A percentile compares a stretch with the other conserved stretches of the same genome.
Conservation (phyloP, 2,329 filamentous ascomycete species). For the Apiospora koreana region DNA sequence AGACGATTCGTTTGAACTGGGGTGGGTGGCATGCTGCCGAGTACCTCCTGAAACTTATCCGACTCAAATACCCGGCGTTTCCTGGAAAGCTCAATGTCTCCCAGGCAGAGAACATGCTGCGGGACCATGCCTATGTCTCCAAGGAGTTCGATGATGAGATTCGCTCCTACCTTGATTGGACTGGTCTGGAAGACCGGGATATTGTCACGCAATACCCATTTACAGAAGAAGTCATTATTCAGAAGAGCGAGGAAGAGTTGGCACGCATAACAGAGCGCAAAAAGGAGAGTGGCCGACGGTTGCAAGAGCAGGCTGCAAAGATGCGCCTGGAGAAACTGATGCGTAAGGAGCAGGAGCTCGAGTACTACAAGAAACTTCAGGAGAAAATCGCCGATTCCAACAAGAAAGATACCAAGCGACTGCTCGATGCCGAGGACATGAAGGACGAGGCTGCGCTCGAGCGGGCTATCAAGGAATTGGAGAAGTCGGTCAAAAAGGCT, state of each 20-base stretch:
- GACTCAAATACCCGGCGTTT: conserved; percentile 88
- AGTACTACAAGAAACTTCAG: conserved; percentile 89
- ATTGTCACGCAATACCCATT: conserved; percentile 90
- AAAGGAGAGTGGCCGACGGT: conserved; percentile 85
- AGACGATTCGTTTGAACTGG: conserved; percentile 92
- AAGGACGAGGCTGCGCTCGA: conserved; percentile 89
- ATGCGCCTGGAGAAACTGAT: conserved; percentile 95
- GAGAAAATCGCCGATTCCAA: conserved; percentile 69
- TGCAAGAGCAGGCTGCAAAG: conserved; percentile 96
- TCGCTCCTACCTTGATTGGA: conserved; percentile 81
- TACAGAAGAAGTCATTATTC: conserved; percentile 84
- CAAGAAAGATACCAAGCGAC: conserved; percentile 86
- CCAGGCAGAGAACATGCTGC: conserved; percentile 85
- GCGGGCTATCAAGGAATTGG: conserved; percentile 81
- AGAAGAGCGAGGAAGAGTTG: conserved; percentile 94
- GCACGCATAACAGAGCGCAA: conserved; percentile 88
- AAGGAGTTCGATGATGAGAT: conserved; percentile 81
- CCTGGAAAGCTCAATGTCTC: conserved; percentile 81
- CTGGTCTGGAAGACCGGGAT: conserved; percentile 85
- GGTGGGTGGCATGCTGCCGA: conserved; percentile 88
- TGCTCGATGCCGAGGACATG: conserved; percentile 88
- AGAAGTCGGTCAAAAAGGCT: conserved; percentile 85
- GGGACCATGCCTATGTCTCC: conserved; percentile 88
- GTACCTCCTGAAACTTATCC: conserved; percentile 86
- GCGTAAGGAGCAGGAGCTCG: conserved; percentile 91